Percentiles rank a stretch among this genome's conserved stretches.
These are phyloP conservation scores for Acacia acuminata DNA, from an alignment of 306 rosid genomes.

Conservation along the genomic window DNA sequence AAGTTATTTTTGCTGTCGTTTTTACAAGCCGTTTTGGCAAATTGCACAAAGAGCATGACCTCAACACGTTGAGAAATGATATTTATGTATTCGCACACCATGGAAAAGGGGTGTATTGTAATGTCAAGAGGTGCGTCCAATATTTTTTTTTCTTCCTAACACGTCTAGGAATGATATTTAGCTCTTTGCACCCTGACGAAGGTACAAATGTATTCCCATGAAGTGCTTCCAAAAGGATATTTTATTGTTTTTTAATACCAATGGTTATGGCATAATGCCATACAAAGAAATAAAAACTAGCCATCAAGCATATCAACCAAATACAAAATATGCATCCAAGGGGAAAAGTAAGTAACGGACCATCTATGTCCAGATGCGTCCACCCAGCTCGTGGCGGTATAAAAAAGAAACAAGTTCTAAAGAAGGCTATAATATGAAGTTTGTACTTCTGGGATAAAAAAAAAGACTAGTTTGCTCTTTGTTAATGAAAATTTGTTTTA, in stretches of 20 bases:
- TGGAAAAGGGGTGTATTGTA: neutral
- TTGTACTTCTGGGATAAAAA: too few relatives aligned
- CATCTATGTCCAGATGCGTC: neutral
- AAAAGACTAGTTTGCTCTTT: neutral
- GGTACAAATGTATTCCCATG: neutral
- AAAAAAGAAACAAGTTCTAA: neutral
- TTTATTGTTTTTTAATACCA: neutral
- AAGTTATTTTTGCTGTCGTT: conserved; percentile 23
- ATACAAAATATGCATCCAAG: neutral
- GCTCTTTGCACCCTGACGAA: neutral
- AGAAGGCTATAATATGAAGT: neutral
- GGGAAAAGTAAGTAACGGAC: neutral
- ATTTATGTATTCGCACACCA: neutral
- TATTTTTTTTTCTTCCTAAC: neutral
- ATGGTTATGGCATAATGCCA: neutral
- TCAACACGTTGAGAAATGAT: neutral
- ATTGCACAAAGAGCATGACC: neutral
- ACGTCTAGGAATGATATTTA: neutral
- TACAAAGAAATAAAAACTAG: neutral
- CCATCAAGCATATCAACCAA: neutral
- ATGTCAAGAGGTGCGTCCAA: neutral
- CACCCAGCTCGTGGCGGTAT: neutral
- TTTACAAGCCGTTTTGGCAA: neutral
- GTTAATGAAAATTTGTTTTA: too few relatives aligned
- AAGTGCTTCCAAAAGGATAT: neutral